Percentiles rank a stretch among this genome's conserved stretches.
Conservation (phyloP, 1,284 basidiomycete species). For the Puccinia coronata region DNA sequence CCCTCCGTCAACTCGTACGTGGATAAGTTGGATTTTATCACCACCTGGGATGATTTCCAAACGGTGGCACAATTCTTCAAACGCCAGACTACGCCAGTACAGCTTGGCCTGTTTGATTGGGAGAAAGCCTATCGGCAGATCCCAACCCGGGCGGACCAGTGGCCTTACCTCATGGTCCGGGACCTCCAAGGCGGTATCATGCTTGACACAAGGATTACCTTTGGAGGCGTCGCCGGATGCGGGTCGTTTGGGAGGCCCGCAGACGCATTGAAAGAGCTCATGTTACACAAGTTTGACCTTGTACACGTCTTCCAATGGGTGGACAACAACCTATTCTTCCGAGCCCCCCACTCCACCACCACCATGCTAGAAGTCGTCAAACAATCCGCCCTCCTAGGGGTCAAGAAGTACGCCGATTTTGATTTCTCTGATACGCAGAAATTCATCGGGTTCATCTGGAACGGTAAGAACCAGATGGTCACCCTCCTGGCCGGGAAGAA, state of each 20-base stretch:
- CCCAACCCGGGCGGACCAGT: not conserved
- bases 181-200: not conserved
- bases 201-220: too few relatives aligned
- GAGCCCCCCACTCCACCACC: too few relatives aligned
- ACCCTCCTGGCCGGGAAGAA: not conserved
- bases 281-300: too few relatives aligned
- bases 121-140: slow-evolving; percentile 11
- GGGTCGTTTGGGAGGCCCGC: too few relatives aligned
- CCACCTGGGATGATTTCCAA: slow-evolving; percentile 1
- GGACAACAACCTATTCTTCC: too few relatives aligned
- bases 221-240: too few relatives aligned
- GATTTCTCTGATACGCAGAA: not conserved
- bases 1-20: not conserved
- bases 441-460: slow-evolving; percentile 24
- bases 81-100: not conserved
- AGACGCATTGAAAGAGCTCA: too few relatives aligned
- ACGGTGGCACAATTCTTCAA: not conserved
- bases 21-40: not conserved
- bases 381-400: too few relatives aligned
- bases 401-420: not conserved
- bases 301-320: too few relatives aligned
- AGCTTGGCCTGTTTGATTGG: not conserved
- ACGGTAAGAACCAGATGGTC: not conserved
- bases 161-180: not conserved
- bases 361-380: too few relatives aligned